These are phyloP conservation scores for Colletotrichum navitas DNA, from an alignment of 2,329 filamentous ascomycete genomes.

Conservation along the genomic window DNA sequence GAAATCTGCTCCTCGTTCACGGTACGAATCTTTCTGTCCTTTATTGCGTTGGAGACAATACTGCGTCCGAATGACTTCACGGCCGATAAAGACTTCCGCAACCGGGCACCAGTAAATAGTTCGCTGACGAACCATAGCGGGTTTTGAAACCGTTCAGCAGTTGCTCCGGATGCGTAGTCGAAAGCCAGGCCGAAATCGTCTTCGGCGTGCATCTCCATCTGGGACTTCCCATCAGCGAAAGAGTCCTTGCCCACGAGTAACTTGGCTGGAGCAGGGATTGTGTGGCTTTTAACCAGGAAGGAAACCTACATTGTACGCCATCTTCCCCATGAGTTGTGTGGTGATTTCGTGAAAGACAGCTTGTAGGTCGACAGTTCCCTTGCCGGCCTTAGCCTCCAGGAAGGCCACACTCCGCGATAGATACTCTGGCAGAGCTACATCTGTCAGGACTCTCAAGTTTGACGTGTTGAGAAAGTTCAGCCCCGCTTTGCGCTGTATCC, in stretches of 20 bases:
- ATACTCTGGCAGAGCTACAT: constrained; percentile 68
- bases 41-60: constrained; percentile 68
- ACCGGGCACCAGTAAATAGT: constrained; percentile 59
- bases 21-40: constrained; percentile 50
- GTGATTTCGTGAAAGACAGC: constrained; percentile 73
- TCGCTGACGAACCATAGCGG: constrained; percentile 73
- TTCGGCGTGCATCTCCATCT: constrained; percentile 75
- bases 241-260: background rate
- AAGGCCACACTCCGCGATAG: constrained; percentile 57
- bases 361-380: constrained; percentile 65
- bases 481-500: constrained; percentile 72
- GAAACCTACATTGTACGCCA: constrained; percentile 69
- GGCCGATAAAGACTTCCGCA: constrained; percentile 62
- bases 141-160: constrained; percentile 74
- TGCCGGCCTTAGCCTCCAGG: constrained; percentile 52
- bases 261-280: background rate
- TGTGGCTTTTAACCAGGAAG: background rate
- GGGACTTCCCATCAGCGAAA: background rate
- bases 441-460: constrained; percentile 69
- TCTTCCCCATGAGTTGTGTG: constrained; percentile 74
- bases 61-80: constrained; percentile 68
- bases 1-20: background rate
- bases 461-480: constrained; percentile 68
- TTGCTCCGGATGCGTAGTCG: constrained; percentile 71
- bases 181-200: constrained; percentile 72